Evolutionary conservation across 306 rosid species (phyloP).

Genomic region (Medicago arabica): DNA sequence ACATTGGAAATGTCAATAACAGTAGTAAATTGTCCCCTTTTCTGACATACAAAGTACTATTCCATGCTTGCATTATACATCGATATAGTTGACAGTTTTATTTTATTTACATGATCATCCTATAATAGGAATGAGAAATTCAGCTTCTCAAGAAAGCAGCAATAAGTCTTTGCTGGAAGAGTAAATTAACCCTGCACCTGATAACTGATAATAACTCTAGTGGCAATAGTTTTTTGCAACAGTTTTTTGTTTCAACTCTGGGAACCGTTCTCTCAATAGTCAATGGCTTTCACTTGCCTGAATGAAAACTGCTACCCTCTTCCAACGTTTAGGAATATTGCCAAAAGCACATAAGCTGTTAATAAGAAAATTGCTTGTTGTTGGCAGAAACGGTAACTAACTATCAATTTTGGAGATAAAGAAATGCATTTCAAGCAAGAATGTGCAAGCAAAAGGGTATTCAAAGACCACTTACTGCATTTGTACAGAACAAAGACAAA

Average conservation of each 20-base stretch:
- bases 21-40: neutral
- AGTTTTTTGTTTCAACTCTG: too few species aligned
- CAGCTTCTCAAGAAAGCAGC: neutral
- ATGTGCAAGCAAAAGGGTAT: too few species aligned
- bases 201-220: neutral
- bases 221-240: neutral
- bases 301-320: neutral
- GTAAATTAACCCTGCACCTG: neutral
- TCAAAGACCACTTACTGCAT: too few species aligned
- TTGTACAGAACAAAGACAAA: too few species aligned
- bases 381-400: too few species aligned
- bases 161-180: neutral
- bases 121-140: neutral
- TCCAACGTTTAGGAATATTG: neutral
- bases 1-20: conserved; percentile 2
- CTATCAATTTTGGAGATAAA: too few species aligned
- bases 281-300: neutral
- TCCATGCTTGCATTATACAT: too few species aligned
- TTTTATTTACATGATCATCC: conserved; percentile 5
- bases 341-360: neutral
- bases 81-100: conserved; percentile 11
- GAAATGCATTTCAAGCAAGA: too few species aligned
- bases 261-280: neutral
- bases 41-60: too few species aligned
- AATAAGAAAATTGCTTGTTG: too few species aligned